Percentiles rank a stretch among this genome's conserved stretches.
These are phyloP conservation scores for Erythrophleum fordii DNA, from an alignment of 306 rosid species.

Conservation along the genomic window DNA sequence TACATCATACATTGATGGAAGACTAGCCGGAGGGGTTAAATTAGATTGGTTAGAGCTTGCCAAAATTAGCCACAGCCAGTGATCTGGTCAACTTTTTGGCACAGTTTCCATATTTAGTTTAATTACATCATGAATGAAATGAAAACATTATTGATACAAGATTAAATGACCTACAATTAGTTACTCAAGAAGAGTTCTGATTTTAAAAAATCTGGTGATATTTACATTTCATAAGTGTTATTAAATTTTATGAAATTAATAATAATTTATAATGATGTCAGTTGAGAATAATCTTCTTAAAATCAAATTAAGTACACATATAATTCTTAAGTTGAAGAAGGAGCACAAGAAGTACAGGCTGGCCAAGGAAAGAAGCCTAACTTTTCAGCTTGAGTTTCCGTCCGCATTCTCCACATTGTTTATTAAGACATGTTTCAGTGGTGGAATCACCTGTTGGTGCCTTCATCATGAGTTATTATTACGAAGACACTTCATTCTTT, in stretches of 20 bases:
- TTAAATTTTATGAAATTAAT: too few relatives aligned
- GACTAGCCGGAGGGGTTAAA: too few relatives aligned
- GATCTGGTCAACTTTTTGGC: neutral
- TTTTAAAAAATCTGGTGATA: too few relatives aligned
- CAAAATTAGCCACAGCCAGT: neutral
- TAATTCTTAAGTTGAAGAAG: neutral
- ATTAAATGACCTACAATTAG: too few relatives aligned
- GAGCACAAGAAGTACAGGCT: neutral
- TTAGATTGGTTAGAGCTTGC: neutral
- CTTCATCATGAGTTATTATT: slow-evolving; percentile 1
- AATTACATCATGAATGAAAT: neutral
- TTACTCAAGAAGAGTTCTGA: too few relatives aligned
- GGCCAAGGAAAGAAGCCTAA: neutral
- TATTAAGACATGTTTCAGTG: neutral
- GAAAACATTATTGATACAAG: too few relatives aligned
- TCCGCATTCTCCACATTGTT: neutral
- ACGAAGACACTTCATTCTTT: neutral
- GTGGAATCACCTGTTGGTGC: neutral
- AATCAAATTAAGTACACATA: neutral
- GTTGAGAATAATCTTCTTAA: neutral
- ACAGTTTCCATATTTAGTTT: too few relatives aligned
- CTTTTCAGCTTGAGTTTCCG: neutral
- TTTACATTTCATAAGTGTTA: too few relatives aligned
- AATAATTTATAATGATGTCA: neutral
- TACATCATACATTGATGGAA: too few relatives aligned